Evolutionary conservation across 2,329 filamentous ascomycete species (phyloP), one percentile per base, ranked within the genome.

Genomic region (Berkeleyomyces basicola): DNA sequence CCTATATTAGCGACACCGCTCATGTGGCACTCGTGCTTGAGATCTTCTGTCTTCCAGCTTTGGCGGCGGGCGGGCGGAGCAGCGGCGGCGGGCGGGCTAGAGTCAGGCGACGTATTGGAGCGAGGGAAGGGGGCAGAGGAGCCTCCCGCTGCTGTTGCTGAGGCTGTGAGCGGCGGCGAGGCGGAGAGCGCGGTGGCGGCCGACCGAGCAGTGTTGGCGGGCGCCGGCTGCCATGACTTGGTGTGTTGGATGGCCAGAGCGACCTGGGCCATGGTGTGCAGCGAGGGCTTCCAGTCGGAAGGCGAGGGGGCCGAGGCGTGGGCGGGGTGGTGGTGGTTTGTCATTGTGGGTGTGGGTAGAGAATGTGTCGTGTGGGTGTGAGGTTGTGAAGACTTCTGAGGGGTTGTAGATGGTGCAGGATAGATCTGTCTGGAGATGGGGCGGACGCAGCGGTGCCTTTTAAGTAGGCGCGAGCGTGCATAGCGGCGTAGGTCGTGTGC

Each of bases 1-100:
- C 71, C 68, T 63, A 72, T 71, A 42, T 68, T 68, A 2, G 68
- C 70, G 39, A 77, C 72, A 62, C 69, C 71, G 57, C 70, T 71
- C 77, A 80, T 77, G 67, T 80, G 78, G 70, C 79, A 67, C 61
- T 71, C 71, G 66, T 76, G 79, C 70, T 80, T 81, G 70, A 75
- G 75, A 68, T 81, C 80, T 70, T 83, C 77, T 43, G 73, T 72
- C 68, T 73, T 76, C 74, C 77, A 83, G 71, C 78, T 80, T 69
- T 78, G 77, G 57, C 78, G 76, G 7, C 76, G 74, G 2, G 58
- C 39, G 66, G 74, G 70, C 61, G 36, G 47, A n/a, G 37, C 57
- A 10, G 33, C 31, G 36, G 44, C 7, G 37, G 7, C 36, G 59
- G 7, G 7, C 14, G 5, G 36, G 44, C 5, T 16, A n/a, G 44